These are phyloP conservation scores for Cenchrus purpureus DNA, from an alignment of 176 grass and related monocot species.

Conservation along the genomic window DNA sequence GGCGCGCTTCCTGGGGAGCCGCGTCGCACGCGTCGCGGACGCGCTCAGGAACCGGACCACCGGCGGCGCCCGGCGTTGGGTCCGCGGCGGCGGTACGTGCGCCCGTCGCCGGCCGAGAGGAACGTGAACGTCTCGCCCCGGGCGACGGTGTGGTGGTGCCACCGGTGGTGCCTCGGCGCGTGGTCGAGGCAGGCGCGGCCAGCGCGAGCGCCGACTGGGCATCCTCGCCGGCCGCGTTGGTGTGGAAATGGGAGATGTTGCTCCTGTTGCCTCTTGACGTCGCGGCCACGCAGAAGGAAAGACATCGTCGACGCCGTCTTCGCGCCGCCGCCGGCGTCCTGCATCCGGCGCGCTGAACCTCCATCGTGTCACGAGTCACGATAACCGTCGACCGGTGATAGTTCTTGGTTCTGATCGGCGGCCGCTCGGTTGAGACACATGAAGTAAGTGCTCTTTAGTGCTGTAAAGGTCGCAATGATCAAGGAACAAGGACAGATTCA, in stretches of 20 bases:
- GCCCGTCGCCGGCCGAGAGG: slow-evolving; percentile 55
- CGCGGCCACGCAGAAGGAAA: slow-evolving; percentile 58
- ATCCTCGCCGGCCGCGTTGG: slow-evolving; percentile 42
- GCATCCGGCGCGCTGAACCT: neutral
- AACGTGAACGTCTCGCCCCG: slow-evolving; percentile 54
- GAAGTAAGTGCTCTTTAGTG: neutral
- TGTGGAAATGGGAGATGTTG: slow-evolving; percentile 46
- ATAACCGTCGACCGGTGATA: too few species aligned
- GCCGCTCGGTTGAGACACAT: neutral
- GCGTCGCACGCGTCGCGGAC: slow-evolving; percentile 46
- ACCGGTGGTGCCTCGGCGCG: slow-evolving; percentile 62
- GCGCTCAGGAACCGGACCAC: slow-evolving; percentile 61
- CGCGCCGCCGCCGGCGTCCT: neutral
- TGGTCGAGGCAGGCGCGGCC: slow-evolving; percentile 61
- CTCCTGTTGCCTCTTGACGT: slow-evolving; percentile 42
- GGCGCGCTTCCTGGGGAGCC: slow-evolving; percentile 39
- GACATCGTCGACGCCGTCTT: neutral
- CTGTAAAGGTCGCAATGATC: neutral
- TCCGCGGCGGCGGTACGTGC: slow-evolving; percentile 67
- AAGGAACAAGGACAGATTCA: slow-evolving; percentile 14
- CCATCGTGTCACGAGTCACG: slow-evolving; percentile 5
- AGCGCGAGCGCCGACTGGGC: slow-evolving; percentile 45
- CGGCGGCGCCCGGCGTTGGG: slow-evolving; percentile 53
- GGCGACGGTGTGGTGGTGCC: slow-evolving; percentile 76
- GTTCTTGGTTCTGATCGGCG: too few species aligned